Evolutionary conservation across 768 basidiomycete genomes (phyloP).

Genomic region (Xerocomellus amylosporus): DNA sequence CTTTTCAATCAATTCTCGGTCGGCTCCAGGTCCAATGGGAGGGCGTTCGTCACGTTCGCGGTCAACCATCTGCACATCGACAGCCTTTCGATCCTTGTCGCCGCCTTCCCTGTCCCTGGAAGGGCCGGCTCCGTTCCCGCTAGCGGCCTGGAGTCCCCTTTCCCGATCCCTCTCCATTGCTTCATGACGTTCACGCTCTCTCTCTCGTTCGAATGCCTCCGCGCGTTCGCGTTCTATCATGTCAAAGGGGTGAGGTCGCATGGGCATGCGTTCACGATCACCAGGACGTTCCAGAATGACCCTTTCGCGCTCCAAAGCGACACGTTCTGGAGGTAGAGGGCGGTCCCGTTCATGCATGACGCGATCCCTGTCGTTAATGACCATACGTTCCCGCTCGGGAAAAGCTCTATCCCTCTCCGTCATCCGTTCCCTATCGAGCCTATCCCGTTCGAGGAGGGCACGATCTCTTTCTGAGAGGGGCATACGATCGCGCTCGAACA

Average conservation of each 20-base stretch:
- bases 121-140: slow-evolving; percentile 3
- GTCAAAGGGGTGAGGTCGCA: slow-evolving; percentile 23
- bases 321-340: slow-evolving; percentile 15
- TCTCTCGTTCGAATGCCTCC: slow-evolving; percentile 33
- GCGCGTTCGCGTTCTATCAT: slow-evolving; percentile 27
- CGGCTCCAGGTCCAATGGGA: slow-evolving; percentile 13
- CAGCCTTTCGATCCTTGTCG: slow-evolving; percentile 21
- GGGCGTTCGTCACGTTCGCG: slow-evolving; percentile 24
- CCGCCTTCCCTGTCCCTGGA: slow-evolving; percentile 23
- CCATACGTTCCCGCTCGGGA: slow-evolving; percentile 25
- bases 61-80: slow-evolving; percentile 17
- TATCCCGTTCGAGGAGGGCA: slow-evolving; percentile 21
- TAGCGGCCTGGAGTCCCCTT: slow-evolving; percentile 21
- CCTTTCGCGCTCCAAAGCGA: slow-evolving; percentile 23
- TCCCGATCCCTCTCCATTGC: slow-evolving; percentile 31
- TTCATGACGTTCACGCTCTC: slow-evolving; percentile 32
- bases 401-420: slow-evolving; percentile 21
- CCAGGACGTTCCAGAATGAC: slow-evolving; percentile 17
- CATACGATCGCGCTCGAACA: slow-evolving; percentile 26
- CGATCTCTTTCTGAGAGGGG: slow-evolving; percentile 21
- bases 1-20: slow-evolving; percentile 24
- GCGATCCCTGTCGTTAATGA: slow-evolving; percentile 25
- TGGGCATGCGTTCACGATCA: slow-evolving; percentile 26
- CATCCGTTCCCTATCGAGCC: slow-evolving; percentile 23
- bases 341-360: slow-evolving; percentile 26